These are phyloP conservation scores for Rubus idaeus DNA, from an alignment of 306 rosid species.

Conservation along the genomic window DNA sequence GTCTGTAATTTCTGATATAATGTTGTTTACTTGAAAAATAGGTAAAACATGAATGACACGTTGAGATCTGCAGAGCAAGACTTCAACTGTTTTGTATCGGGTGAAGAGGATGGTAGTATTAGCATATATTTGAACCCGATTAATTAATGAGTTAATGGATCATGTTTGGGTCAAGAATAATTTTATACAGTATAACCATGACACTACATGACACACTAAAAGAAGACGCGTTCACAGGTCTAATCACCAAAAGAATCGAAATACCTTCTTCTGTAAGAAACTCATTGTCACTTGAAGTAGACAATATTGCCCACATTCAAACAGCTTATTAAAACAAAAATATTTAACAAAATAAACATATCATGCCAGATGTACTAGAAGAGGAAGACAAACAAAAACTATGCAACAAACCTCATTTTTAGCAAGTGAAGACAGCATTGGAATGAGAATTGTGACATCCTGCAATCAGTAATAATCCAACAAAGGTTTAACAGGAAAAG, in stretches of 20 bases:
- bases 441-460: slow-evolving; percentile 99
- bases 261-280: background rate
- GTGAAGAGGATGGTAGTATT: background rate
- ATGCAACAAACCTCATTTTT: slow-evolving; percentile 70
- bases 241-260: background rate
- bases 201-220: background rate
- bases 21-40: background rate
- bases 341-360: background rate
- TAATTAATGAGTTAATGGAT: background rate
- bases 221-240: background rate
- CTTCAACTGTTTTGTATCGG: background rate
- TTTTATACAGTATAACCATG: background rate
- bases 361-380: slow-evolving; percentile 6
- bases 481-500: slow-evolving; percentile 27
- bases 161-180: too few species aligned
- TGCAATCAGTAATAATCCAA: slow-evolving; percentile 39
- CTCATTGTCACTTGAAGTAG: background rate
- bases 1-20: background rate
- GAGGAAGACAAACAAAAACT: slow-evolving; percentile 15
- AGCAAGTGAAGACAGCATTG: slow-evolving; percentile 81
- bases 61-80: background rate
- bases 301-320: background rate
- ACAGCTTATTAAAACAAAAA: background rate
- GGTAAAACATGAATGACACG: background rate
- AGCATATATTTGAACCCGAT: background rate